phyloP scores from a whole-genome alignment of 306 rosid genomes.

The Malus asiatica region DNA sequence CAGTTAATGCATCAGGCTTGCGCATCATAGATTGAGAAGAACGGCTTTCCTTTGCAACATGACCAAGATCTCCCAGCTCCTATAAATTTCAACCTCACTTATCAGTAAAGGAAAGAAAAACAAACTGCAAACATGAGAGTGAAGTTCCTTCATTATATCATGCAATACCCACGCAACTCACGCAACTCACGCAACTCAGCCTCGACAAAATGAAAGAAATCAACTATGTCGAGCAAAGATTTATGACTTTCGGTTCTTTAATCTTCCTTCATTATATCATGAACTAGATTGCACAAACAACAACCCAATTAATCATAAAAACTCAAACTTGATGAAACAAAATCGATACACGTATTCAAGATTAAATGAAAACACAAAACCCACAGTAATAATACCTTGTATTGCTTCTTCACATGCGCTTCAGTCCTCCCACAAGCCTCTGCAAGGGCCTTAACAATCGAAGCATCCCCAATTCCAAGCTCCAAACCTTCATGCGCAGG shows the following conservation, averaged over 20 bases:
- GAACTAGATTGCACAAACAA: neutral
- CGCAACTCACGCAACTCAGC: too few species aligned
- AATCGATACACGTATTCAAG: neutral
- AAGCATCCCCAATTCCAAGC: conserved; percentile 84
- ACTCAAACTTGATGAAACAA: neutral
- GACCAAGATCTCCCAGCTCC: conserved; percentile 81
- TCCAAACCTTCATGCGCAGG: conserved; percentile 74
- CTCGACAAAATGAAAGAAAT: neutral
- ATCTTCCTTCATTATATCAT: neutral
- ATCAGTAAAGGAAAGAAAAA: conserved; percentile 3
- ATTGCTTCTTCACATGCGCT: conserved; percentile 48
- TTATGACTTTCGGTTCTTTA: neutral
- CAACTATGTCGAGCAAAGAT: neutral
- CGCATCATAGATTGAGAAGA: conserved; percentile 82
- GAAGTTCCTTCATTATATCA: too few species aligned
- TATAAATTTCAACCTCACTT: conserved; percentile 20
- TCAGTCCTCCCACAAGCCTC: conserved; percentile 77
- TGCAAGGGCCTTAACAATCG: conserved; percentile 75
- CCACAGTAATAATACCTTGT: conserved; percentile 37
- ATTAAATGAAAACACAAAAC: neutral
- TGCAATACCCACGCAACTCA: too few species aligned
- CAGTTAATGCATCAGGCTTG: conserved; percentile 69
- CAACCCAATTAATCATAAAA: neutral
- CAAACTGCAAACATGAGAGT: neutral
- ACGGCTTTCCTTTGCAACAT: conserved; percentile 73